Percentiles rank a stretch among this genome's conserved stretches.
Conservation (phyloP, 176 grass and related monocot genomes). For the Carex kokanica region DNA sequence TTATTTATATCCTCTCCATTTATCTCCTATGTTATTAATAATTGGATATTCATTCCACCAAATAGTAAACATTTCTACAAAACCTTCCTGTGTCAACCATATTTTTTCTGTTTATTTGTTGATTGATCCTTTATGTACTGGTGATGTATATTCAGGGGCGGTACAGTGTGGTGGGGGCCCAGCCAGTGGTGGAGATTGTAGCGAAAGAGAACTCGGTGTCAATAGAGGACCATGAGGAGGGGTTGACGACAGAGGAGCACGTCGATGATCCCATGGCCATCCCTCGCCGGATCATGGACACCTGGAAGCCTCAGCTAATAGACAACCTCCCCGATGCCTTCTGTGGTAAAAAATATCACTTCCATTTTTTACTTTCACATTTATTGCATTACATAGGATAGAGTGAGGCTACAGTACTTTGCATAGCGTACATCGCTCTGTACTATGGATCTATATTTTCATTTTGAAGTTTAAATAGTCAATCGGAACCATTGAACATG, state of each 20-base stretch:
- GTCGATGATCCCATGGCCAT: conserved; percentile 64
- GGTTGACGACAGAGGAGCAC: conserved; percentile 42
- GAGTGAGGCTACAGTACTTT: too few species aligned
- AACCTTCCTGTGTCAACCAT: too few species aligned
- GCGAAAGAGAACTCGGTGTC: conserved; percentile 57
- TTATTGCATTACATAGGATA: not conserved
- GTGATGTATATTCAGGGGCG: conserved; percentile 50
- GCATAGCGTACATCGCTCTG: too few species aligned
- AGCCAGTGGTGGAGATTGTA: conserved; percentile 83
- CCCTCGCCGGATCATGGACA: conserved; percentile 65
- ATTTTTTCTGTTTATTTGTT: too few species aligned
- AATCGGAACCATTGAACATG: too few species aligned
- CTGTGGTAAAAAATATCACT: conserved; percentile 42
- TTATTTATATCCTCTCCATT: too few species aligned
- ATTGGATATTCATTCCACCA: too few species aligned
- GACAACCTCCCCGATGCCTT: conserved; percentile 71
- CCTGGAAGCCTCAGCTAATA: conserved; percentile 55
- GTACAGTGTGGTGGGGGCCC: conserved; percentile 81
- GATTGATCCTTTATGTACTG: not conserved
- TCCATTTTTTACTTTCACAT: not conserved
- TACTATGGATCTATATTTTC: too few species aligned
- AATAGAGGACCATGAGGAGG: conserved; percentile 68
- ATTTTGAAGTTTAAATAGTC: too few species aligned
- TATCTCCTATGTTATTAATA: too few species aligned
- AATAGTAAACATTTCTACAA: too few species aligned